Evolutionary conservation across 2,329 filamentous ascomycete species (phyloP), one percentile per base, ranked within the genome.

Genomic region (Phoma sp.): DNA sequence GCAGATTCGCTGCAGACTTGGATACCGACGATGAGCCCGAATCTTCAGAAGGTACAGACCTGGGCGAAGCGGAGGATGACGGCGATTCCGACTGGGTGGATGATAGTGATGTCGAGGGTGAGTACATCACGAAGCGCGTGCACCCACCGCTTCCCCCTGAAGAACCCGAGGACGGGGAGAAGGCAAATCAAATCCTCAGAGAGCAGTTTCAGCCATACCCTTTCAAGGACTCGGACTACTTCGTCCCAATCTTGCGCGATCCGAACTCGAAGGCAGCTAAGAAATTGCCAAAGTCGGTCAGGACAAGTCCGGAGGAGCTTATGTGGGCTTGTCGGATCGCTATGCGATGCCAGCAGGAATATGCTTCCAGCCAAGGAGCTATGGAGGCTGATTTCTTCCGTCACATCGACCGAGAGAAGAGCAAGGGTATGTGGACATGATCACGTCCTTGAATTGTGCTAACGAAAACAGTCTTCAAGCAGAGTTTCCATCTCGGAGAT

Each of bases 401-500:
- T 3, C 71, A 70, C 52, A 66, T 61, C 20, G 55, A 76, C 20
- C 68, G 73, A 20, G 67, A 76, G 42, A 73, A 72, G 49, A 67
- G 72, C 11, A 74, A 65, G 67, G 64, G 69, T 73, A 65, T 51
- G 63, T 54, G 3, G 1, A 32, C 7, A 15, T 12, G 6, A 17
- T 20, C 17, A 38, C n/a, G n/a, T n/a, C n/a, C n/a, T n/a, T n/a
- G n/a, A n/a, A n/a, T n/a, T n/a, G n/a, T n/a, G n/a, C 45, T 54
- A 21, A 54, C 28, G 12, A 33, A 0, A 2, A 47, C 45, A 74
- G 67, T 66, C 7, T 78, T 80, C 64, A 78, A 81, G 43, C 67
- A 79, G 39, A 67, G 70, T 23, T 81, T 78, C 68, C 80, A 81
- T 50, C 66, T 71, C 5, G 78, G 72, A 5, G 79, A 82, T 38